Evolutionary conservation across 208 protist species (phyloP), one percentile per base, ranked within the genome.

Genomic region (Acanthamoeba royreba): DNA sequence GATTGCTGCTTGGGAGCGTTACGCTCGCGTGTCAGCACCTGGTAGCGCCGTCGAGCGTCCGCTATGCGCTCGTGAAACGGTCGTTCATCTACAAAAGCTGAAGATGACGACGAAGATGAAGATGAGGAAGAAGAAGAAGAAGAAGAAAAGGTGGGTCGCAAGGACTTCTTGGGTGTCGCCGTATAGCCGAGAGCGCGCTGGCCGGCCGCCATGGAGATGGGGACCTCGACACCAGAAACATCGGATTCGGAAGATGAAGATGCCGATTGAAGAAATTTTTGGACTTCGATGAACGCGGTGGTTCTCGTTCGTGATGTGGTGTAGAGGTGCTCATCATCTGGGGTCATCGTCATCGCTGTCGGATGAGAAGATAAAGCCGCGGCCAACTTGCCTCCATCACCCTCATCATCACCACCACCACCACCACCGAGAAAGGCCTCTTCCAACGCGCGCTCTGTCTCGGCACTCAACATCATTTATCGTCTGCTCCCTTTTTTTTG

Each of bases 41-140:
- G 72, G n/a, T 83, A 52, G 11, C 38, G 72, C 1, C 43, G 38
- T 4, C 72, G 28, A 40, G 72, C 72, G 2, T 83, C 72, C 43
- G 72, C 72, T 25, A 83, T 83, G 38, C 72, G 72, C 43, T 83
- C 72, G 42, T 83, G 72, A 15, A 83, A 83, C n/a, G 72, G 72
- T 31, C 3, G 40, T 17, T 83, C 72, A 28, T 83, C 72, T 17
- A 0, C 35, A 0, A 4, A 15, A 1, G 9, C 0, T 0, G 66
- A 13, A 8, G 66, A 45, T 2, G 43, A 33, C 4, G 42, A 83
- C 0, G 42, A 83, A 11, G 43, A 83, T 25, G 72, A 83, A 4
- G 72, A 83, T 1, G 72, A 83, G 17, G 72, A 58, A n/a, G 49
- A 83, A 17, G 43, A 28, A 7, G 72, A 28, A 15, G 72, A n/a